These are phyloP conservation scores for Zopfochytrium polystomum DNA, from an alignment of 371 early-diverging fungal genomes.

Conservation along the genomic window DNA sequence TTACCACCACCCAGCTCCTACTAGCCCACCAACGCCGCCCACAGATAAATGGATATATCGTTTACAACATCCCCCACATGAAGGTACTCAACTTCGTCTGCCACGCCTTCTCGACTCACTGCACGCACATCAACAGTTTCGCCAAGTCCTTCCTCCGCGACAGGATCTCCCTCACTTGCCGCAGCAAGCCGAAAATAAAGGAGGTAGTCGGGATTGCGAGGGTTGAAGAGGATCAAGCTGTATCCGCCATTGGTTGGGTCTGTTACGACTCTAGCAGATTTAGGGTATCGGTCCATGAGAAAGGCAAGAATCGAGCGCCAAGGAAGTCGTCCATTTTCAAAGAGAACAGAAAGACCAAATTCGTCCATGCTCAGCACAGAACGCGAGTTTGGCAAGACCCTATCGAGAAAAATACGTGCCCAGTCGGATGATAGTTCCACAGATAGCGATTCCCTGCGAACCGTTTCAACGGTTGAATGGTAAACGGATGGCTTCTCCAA, in stretches of 20 bases:
- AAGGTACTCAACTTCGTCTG: slow-evolving; percentile 37
- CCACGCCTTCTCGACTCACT: slow-evolving; percentile 41
- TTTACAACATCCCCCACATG: slow-evolving; percentile 40
- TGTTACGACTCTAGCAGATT: too few relatives aligned
- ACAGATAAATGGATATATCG: slow-evolving; percentile 38
- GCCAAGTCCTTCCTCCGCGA: not conserved
- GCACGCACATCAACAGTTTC: slow-evolving; percentile 24
- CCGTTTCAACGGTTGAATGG: too few relatives aligned
- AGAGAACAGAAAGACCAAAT: slow-evolving; percentile 18
- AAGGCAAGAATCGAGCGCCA: slow-evolving; percentile 29
- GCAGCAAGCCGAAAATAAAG: slow-evolving; percentile 24
- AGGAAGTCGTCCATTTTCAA: slow-evolving; percentile 28
- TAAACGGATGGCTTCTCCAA: not conserved
- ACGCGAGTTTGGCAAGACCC: slow-evolving; percentile 40
- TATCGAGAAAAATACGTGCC: slow-evolving; percentile 47
- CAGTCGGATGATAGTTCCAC: slow-evolving; percentile 33
- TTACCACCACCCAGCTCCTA: too few relatives aligned
- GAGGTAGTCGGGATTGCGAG: slow-evolving; percentile 42
- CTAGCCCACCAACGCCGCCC: slow-evolving; percentile 12
- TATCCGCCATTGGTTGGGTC: slow-evolving; percentile 11
- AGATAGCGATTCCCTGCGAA: too few relatives aligned
- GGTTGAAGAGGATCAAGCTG: slow-evolving; percentile 46
- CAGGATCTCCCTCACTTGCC: not conserved
- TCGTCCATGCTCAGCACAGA: slow-evolving; percentile 32
- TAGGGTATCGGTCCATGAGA: too few relatives aligned